Evolutionary conservation across 2,329 filamentous ascomycete species (phyloP), one percentile per base, ranked within the genome.

Genomic region (Colletotrichum tropicicola): DNA sequence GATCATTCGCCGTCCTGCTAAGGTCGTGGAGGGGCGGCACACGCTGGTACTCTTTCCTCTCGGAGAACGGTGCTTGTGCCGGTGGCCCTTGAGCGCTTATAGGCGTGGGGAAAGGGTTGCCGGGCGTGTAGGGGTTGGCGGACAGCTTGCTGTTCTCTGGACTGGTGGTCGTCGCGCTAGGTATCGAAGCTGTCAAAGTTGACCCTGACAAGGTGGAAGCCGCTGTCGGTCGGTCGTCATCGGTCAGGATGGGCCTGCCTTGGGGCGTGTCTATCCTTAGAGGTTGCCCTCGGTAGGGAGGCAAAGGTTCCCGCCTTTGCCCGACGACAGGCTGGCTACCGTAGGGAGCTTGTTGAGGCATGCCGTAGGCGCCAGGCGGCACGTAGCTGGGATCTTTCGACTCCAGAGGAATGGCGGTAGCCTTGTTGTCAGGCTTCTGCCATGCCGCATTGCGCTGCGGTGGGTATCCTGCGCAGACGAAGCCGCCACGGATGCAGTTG

Each of bases 401-500:
- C 78, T 97, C 92, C 52, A 97, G 85, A 65, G 91, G 92, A 69
- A 94, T 86, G 52, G 90, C 87, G 53, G 84, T 80, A 70, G 89
- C 87, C 70, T 91, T 89, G 73, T 80, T 89, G 66, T 91, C 90
- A 30, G 91, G 89, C 78, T 95, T 97, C 68, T 91, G 88, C 90
- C 92, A 96, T 54, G 77, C 75, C 23, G 88, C 85, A 43, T 90
- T 89, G 71, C 93, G 88, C 70, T 92, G 90, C 58, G 92, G 92
- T 73, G 92, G 92, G 78, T 99, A 99, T 54, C 96, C 96, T 70
- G 93, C 91, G 76, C 96, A 99, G 32, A 92, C 83, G 76, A 98
- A 98, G 15, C 92, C 93, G 45, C 96, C 95, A 66, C 93, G 91
- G 59, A 92, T 85, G 79, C 96, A 99, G 73, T 99, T 98, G 75